phyloP scores from a whole-genome alignment of 2,329 filamentous ascomycete genomes.

The Ophiostoma sp. region DNA sequence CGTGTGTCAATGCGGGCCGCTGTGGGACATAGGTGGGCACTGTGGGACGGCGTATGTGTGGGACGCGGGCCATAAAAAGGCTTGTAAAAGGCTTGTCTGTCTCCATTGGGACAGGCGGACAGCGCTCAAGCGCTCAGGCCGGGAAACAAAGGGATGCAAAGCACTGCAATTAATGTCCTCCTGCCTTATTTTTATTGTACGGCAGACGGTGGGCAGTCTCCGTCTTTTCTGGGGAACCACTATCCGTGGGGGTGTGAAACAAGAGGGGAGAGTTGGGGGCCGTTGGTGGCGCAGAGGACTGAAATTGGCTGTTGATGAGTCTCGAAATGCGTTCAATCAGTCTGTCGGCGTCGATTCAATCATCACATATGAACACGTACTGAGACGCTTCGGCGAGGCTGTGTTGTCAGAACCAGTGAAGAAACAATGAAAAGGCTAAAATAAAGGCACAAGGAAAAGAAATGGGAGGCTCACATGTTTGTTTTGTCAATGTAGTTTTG shows the following conservation, averaged over 20 bases:
- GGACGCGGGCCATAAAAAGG: not conserved
- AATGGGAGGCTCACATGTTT: not conserved
- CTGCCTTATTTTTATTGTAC: not conserved
- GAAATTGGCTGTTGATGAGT: not conserved
- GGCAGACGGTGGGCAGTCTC: conserved; percentile 3
- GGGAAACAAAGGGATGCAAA: not conserved
- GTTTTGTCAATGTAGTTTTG: not conserved
- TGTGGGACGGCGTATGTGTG: not conserved
- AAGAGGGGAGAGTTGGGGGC: not conserved
- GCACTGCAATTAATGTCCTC: not conserved
- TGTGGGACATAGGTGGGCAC: not conserved
- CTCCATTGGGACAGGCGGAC: not conserved
- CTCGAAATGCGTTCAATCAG: not conserved
- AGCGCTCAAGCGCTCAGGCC: not conserved
- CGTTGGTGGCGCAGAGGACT: not conserved
- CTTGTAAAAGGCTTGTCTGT: conserved; percentile 9
- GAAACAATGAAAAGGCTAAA: not conserved
- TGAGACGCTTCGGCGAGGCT: not conserved
- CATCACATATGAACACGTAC: not conserved
- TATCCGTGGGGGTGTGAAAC: conserved; percentile 8
- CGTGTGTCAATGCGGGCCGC: conserved; percentile 16
- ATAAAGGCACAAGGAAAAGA: not conserved
- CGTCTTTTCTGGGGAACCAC: not conserved
- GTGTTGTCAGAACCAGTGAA: not conserved
- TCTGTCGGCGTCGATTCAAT: not conserved